phyloP scores from a whole-genome alignment of 1,139 yeast species.

The Geotrichum histeridarum region DNA sequence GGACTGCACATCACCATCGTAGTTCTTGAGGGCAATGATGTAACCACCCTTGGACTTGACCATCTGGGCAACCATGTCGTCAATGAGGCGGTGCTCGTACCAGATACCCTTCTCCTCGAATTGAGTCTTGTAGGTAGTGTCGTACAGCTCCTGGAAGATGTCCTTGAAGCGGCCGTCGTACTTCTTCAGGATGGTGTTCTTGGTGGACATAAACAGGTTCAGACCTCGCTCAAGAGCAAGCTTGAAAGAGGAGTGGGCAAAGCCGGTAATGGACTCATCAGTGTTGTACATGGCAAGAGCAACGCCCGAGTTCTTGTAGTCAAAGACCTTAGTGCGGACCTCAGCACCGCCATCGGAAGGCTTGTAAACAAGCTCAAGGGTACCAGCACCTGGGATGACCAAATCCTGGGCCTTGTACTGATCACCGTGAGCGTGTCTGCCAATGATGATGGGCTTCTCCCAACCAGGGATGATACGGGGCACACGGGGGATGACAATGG shows the following conservation, averaged over 20 bases:
- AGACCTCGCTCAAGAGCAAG: slow-evolving; percentile 72
- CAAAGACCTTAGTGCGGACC: slow-evolving; percentile 58
- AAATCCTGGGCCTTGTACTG: slow-evolving; percentile 91
- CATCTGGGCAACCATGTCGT: slow-evolving; percentile 99
- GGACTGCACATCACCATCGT: slow-evolving; percentile 96
- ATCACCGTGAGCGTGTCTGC: slow-evolving; percentile 96
- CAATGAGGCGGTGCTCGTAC: slow-evolving; percentile 94
- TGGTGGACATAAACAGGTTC: slow-evolving; percentile 82
- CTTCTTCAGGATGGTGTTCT: slow-evolving; percentile 86
- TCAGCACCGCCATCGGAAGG: slow-evolving; percentile 62
- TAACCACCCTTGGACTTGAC: slow-evolving; percentile 91
- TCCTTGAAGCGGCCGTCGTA: slow-evolving; percentile 96
- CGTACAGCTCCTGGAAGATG: slow-evolving; percentile 79
- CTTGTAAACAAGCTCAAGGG: slow-evolving; percentile 68
- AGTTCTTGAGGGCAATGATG: slow-evolving; percentile 91
- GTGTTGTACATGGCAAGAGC: slow-evolving; percentile 94
- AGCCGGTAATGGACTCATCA: slow-evolving; percentile 80
- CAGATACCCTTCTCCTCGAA: slow-evolving; percentile 78
- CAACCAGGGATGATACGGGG: slow-evolving; percentile 90
- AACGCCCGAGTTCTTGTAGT: slow-evolving; percentile 75
- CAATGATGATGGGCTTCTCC: slow-evolving; percentile 92
- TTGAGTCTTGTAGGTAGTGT: slow-evolving; percentile 56
- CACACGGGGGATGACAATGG: slow-evolving; percentile 82
- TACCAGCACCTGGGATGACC: slow-evolving; percentile 74
- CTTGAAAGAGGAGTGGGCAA: slow-evolving; percentile 89